Evolutionary conservation across 495 filamentous ascomycete species (phyloP), one percentile per base, ranked within the genome.

Genomic region (Penicillium chermesinum): DNA sequence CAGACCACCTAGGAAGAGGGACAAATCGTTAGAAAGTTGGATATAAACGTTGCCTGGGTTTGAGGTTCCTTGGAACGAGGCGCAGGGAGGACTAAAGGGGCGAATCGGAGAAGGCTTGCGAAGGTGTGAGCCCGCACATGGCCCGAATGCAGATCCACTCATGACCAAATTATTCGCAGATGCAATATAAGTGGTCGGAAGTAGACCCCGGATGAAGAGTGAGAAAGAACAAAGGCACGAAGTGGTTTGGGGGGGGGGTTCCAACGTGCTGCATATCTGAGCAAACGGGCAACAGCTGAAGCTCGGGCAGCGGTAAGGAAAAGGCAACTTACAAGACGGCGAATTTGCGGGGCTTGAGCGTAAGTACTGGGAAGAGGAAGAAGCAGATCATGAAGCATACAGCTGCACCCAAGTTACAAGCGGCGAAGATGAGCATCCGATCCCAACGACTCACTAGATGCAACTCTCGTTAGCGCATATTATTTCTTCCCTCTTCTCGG

Each of bases 351-450:
- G 93, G 93, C 69, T 76, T 84, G 52, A 85, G 66, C 52, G 84
- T 73, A 48, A 93, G 74, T 40, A 91, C 72, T 19, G 90, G 89
- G 70, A 93, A 89, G 22, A 98, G 74, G 61, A 81, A 81, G 71
- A 97, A 94, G 74, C 88, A 94, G 56, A 93, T 77, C 50, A 93
- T 79, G 71, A 98, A 98, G 73, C 94, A 90, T 45, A 86, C 88
- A 50, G 87, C 76, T 43, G 93, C 91, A 42, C 86, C 91, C 53
- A 95, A 64, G 63, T 96, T 96, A 74, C 94, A 95, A 57, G 83
- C 90, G 45, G 78, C 84, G 63, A 97, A 98, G 46, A 96, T 80
- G 58, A 98, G 75, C 62, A 97, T 68, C 41, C 93, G 87, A 69
- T 98, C 93, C 93, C 93, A 97, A 64, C 93, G 82, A 66, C 89